Evolutionary conservation across 139 green algal species (phyloP).

Genomic region (Diplosphaera chodatii): DNA sequence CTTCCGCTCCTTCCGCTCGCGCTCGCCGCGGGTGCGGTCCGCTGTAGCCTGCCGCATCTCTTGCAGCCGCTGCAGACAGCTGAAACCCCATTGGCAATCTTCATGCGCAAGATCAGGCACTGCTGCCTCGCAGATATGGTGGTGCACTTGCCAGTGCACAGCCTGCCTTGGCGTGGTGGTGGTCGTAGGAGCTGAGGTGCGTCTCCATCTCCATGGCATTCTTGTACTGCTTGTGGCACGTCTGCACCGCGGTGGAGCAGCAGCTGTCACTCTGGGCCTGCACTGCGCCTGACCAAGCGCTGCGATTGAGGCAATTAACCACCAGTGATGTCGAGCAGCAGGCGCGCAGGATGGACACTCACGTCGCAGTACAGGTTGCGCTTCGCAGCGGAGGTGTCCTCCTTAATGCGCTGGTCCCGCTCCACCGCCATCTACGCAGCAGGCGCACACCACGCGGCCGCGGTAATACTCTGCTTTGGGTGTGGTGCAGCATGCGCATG

Average conservation of each 20-base stretch:
- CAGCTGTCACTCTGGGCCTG: too few relatives aligned
- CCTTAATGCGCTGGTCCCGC: conserved; percentile 56
- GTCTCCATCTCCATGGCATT: conserved; percentile 72
- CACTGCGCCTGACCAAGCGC: too few relatives aligned
- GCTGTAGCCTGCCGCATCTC: conserved; percentile 23
- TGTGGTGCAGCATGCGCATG: too few relatives aligned
- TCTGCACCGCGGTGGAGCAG: conserved; percentile 28
- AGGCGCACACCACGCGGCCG: background rate
- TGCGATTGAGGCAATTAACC: too few relatives aligned
- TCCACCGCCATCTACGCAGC: conserved; percentile 49
- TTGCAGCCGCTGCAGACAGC: conserved; percentile 26
- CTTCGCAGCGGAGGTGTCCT: conserved; percentile 63
- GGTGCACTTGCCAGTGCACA: too few relatives aligned
- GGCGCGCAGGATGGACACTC: background rate
- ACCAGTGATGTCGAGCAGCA: too few relatives aligned
- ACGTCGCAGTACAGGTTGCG: conserved; percentile 83
- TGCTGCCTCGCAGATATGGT: background rate
- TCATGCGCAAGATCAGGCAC: too few relatives aligned
- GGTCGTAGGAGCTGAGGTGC: conserved; percentile 87
- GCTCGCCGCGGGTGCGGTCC: conserved; percentile 13
- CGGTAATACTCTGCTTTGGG: background rate
- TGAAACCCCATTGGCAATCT: background rate
- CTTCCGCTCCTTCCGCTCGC: conserved; percentile 23
- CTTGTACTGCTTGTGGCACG: conserved; percentile 89
- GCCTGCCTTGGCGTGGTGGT: conserved; percentile 67